Evolutionary conservation across 306 rosid genomes (phyloP), one percentile per base, ranked within the genome.

Genomic region (Senna tora): DNA sequence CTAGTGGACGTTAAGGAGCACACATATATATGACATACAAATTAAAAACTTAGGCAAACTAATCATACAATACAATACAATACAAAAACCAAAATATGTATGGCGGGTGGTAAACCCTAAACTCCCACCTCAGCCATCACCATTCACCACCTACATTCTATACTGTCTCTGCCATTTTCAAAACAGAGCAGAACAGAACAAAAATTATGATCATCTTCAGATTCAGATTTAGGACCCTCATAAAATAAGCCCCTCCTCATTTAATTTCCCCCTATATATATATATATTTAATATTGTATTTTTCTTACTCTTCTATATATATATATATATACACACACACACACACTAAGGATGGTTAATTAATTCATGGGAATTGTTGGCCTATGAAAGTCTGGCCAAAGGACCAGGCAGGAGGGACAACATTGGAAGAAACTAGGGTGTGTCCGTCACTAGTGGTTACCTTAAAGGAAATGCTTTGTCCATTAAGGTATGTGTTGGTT

Each of bases 321-420:
- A n/a, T n/a, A n/a, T n/a, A n/a, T n/a, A n/a, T n/a, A n/a, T n/a
- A n/a, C n/a, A n/a, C n/a, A n/a, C n/a, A n/a, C n/a, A n/a, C n/a
- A n/a, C n/a, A n/a, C n/a, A n/a, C n/a, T n/a, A n/a, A n/a, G n/a
- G n/a, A n/a, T n/a, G n/a, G n/a, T n/a, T n/a, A n/a, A n/a, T n/a
- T n/a, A n/a, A n/a, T n/a, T 52, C 21, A 72, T 36, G 62, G 69
- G 80, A 86, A 86, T 64, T 91, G 97, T 13, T 20, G 36, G 65
- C 96, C 91, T 0, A 49, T 50, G 73, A 84, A 91, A 9, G 96
- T 91, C 21, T 89, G 96, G 33, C 97, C 96, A 30, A 91, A 91
- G 45, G 85, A 84, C 97, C 97, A 89, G 2, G 75, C 79, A 5
- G 85, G 43, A 5, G 93, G 91, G 9, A 34, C 93, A 21, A 79